A percentile compares a stretch with the other conserved stretches of the same genome.
Evolutionary conservation across 495 filamentous ascomycete species (phyloP).

Genomic region (Paragyromitra xinjiangensis): DNA sequence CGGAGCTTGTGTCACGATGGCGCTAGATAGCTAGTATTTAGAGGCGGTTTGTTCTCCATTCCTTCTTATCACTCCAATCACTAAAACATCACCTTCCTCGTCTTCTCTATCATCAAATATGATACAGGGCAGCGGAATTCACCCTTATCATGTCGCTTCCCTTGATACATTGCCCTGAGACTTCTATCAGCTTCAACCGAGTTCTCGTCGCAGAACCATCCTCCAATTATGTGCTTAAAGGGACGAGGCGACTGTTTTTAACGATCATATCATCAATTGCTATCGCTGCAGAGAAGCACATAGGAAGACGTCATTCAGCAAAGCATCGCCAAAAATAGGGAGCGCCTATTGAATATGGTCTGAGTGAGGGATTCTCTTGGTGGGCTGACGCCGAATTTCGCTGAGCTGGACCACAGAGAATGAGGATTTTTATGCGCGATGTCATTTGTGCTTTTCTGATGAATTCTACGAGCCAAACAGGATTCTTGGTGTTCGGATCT

Average conservation of each 20-base stretch:
- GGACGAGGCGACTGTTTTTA: neutral
- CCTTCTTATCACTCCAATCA: neutral
- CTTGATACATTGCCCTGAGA: neutral
- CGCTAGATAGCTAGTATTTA: constrained; percentile 9
- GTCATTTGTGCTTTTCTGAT: constrained; percentile 17
- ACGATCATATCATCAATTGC: neutral
- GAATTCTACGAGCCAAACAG: constrained; percentile 10
- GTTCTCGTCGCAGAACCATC: neutral
- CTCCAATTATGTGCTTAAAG: neutral
- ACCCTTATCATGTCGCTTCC: neutral
- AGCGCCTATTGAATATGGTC: neutral
- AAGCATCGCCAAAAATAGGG: neutral
- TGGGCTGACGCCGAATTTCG: neutral
- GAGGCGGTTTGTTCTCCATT: neutral
- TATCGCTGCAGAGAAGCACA: neutral
- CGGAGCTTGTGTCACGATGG: neutral
- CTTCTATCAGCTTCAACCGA: neutral
- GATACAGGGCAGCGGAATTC: neutral
- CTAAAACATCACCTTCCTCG: neutral
- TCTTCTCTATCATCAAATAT: neutral
- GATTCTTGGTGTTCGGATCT: neutral
- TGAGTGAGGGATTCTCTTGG: constrained; percentile 1
- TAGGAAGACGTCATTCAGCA: constrained; percentile 3
- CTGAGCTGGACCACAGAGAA: constrained; percentile 27
- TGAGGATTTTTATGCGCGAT: neutral